These are phyloP conservation scores for Hysterangium stoloniferum DNA, from an alignment of 768 basidiomycete species.

Conservation along the genomic window DNA sequence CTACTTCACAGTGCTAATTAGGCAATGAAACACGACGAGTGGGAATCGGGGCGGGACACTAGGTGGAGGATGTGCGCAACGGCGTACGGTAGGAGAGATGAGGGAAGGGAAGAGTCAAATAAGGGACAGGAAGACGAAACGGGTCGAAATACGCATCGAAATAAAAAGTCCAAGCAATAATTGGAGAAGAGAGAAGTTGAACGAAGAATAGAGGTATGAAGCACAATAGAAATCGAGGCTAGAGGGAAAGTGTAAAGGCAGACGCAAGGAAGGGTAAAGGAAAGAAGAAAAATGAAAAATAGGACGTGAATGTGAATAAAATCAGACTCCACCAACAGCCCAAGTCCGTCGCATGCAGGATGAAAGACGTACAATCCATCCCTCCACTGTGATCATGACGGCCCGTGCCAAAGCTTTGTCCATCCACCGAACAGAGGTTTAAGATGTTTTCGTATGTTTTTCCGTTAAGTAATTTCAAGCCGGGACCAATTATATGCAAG, in stretches of 20 bases:
- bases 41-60: not conserved
- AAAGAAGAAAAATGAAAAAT: conserved; percentile 8
- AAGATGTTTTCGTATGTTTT: not conserved
- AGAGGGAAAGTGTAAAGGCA: not conserved
- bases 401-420: conserved; percentile 4
- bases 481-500: conserved; percentile 8
- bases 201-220: not conserved
- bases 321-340: conserved; percentile 12
- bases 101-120: not conserved
- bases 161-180: conserved; percentile 9
- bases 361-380: not conserved
- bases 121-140: not conserved
- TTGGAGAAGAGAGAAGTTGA: not conserved
- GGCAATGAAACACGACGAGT: conserved; percentile 6
- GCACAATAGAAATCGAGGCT: not conserved
- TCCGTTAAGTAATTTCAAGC: not conserved
- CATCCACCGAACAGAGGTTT: conserved; percentile 3
- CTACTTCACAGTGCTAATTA: conserved; percentile 8
- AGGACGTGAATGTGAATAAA: conserved; percentile 11
- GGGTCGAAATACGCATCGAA: conserved; percentile 4
- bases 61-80: not conserved
- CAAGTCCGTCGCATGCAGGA: conserved; percentile 3
- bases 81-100: not conserved
- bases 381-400: not conserved
- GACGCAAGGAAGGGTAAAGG: not conserved